These are phyloP conservation scores for Pestalotiopsis fici DNA, from an alignment of 2,329 filamentous ascomycete genomes.

Conservation along the genomic window DNA sequence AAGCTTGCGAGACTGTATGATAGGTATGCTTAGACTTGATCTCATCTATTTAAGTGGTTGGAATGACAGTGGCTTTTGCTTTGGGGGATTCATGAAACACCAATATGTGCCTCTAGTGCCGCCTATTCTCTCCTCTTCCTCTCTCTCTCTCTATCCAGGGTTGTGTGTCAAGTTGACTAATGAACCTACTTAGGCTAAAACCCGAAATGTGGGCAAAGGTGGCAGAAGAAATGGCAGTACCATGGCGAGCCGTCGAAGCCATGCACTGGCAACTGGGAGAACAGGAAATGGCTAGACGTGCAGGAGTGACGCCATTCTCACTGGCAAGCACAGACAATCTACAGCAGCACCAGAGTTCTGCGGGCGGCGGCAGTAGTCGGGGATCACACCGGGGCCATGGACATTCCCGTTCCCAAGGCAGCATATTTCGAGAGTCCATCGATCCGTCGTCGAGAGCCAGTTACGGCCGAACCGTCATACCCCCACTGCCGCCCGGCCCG, in stretches of 20 bases:
- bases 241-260: slow-evolving; percentile 92
- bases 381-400: slow-evolving; percentile 32
- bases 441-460: slow-evolving; percentile 42
- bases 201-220: slow-evolving; percentile 97
- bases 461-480: slow-evolving; percentile 35
- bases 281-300: slow-evolving; percentile 88
- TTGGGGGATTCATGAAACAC: not conserved
- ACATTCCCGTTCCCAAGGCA: slow-evolving; percentile 49
- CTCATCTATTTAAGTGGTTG: not conserved
- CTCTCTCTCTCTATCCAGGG: too few relatives aligned
- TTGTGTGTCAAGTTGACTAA: not conserved
- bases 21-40: slow-evolving; percentile 61
- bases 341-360: slow-evolving; percentile 28
- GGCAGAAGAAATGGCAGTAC: slow-evolving; percentile 90
- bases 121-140: not conserved
- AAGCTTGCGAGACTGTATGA: slow-evolving; percentile 94
- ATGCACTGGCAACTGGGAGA: slow-evolving; percentile 99
- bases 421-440: slow-evolving; percentile 42
- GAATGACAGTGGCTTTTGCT: not conserved
- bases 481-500: slow-evolving; percentile 11
- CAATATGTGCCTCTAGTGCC: not conserved
- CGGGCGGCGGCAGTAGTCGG: slow-evolving; percentile 28
- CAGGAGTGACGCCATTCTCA: slow-evolving; percentile 85
- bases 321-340: slow-evolving; percentile 53
- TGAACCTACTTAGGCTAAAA: slow-evolving; percentile 70